These are phyloP conservation scores for Chrysosporium queenslandicum DNA, from an alignment of 2,329 filamentous ascomycete species.

Conservation along the genomic window DNA sequence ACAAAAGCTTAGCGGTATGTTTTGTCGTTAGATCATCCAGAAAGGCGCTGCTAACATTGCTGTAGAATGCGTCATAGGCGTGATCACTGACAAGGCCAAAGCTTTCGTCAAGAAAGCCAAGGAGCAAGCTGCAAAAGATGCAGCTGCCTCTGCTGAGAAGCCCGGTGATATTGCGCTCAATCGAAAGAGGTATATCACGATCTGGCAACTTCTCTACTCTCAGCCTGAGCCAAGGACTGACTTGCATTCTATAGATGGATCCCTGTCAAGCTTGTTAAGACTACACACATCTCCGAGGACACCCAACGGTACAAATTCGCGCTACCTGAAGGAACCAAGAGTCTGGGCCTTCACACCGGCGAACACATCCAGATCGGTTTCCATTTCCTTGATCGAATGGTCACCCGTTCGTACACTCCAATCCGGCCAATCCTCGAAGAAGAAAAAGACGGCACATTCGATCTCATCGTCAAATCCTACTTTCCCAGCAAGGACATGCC, in stretches of 20 bases:
- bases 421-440: conserved; percentile 32
- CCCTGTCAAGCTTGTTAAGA: conserved; percentile 34
- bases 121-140: conserved; percentile 34
- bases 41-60: background rate
- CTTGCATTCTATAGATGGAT: conserved; percentile 31
- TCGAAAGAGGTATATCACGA: conserved; percentile 22
- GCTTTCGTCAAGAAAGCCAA: conserved; percentile 40
- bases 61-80: conserved; percentile 42
- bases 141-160: conserved; percentile 22
- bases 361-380: conserved; percentile 47
- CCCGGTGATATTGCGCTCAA: conserved; percentile 31
- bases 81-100: conserved; percentile 41
- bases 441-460: conserved; percentile 39
- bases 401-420: conserved; percentile 45
- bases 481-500: conserved; percentile 40
- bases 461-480: conserved; percentile 45
- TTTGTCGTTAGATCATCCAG: background rate
- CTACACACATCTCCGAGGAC: conserved; percentile 36
- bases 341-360: conserved; percentile 42
- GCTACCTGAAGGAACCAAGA: conserved; percentile 33
- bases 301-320: conserved; percentile 41
- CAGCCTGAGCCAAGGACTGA: background rate
- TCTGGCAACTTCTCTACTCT: too few species aligned
- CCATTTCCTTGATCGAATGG: conserved; percentile 43
- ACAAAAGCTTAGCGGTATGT: conserved; percentile 38